phyloP scores from a whole-genome alignment of 257 asterid species.

The Thymus mandschuricus region DNA sequence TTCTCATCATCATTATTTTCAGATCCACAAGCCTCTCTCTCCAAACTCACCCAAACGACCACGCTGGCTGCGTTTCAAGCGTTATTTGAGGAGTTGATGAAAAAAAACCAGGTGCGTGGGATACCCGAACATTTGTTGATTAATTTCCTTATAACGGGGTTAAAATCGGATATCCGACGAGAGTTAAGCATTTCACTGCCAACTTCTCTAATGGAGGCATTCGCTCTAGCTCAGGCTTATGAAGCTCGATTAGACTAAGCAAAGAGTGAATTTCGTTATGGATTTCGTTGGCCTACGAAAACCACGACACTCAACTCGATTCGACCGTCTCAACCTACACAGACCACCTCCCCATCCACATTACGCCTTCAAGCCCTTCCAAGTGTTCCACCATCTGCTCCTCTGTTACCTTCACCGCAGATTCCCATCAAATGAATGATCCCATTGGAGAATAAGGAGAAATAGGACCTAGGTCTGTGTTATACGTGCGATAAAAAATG shows the following conservation, averaged over 20 bases:
- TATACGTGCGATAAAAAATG: neutral
- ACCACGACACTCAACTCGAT: neutral
- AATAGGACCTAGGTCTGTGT: neutral
- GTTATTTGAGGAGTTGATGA: no score
- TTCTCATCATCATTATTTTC: no score
- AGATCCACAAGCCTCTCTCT: no score
- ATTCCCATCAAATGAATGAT: neutral
- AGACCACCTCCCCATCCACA: neutral
- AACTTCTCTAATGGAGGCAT: no score
- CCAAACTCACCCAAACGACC: no score
- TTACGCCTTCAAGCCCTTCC: fast-evolving
- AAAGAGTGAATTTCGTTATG: neutral
- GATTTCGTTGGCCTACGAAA: neutral
- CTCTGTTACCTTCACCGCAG: neutral
- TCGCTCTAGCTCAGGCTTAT: no score
- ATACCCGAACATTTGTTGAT: no score
- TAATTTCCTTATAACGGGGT: no score
- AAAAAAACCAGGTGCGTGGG: no score
- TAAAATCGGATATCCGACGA: no score
- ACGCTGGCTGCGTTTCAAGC: no score
- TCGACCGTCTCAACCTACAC: neutral
- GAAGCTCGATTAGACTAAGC: neutral
- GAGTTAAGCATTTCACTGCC: no score
- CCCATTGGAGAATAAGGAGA: neutral
- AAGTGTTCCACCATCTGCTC: neutral